Evolutionary conservation across 108 stramenopile species (phyloP).

Genomic region (Skeletonema menzelii): DNA sequence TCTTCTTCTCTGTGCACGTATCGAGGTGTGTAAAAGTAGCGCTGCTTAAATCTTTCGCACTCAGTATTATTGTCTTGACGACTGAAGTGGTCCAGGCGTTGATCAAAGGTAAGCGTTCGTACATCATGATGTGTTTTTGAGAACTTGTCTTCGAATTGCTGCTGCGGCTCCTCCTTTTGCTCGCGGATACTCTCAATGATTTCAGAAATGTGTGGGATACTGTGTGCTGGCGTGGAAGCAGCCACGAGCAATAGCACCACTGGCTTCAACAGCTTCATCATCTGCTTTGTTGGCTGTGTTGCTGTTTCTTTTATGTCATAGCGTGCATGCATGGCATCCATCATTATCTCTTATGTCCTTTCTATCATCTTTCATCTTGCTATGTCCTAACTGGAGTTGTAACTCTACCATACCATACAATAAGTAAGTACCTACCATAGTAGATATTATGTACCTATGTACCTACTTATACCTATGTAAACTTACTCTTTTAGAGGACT

Average conservation of each 20-base stretch:
- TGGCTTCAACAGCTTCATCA: neutral
- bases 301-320: too few relatives aligned
- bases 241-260: neutral
- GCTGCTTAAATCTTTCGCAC: conserved; percentile 54
- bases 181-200: neutral
- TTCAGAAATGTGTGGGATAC: neutral
- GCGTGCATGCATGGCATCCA: too few relatives aligned
- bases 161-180: neutral
- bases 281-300: too few relatives aligned
- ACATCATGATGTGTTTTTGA: conserved; percentile 5
- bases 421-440: too few relatives aligned
- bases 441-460: too few relatives aligned
- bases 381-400: too few relatives aligned
- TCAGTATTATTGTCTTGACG: neutral
- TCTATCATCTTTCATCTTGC: too few relatives aligned
- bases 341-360: too few relatives aligned
- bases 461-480: too few relatives aligned
- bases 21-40: conserved; percentile 75
- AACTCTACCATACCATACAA: too few relatives aligned
- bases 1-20: conserved; percentile 20
- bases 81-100: conserved; percentile 42
- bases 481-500: too few relatives aligned
- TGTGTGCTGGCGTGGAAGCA: neutral
- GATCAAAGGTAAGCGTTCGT: neutral
- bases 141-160: neutral